A percentile compares a stretch with the other conserved stretches of the same genome.
These are phyloP conservation scores for Cercospora sp. DNA, from an alignment of 2,329 filamentous ascomycete genomes.

Conservation along the genomic window DNA sequence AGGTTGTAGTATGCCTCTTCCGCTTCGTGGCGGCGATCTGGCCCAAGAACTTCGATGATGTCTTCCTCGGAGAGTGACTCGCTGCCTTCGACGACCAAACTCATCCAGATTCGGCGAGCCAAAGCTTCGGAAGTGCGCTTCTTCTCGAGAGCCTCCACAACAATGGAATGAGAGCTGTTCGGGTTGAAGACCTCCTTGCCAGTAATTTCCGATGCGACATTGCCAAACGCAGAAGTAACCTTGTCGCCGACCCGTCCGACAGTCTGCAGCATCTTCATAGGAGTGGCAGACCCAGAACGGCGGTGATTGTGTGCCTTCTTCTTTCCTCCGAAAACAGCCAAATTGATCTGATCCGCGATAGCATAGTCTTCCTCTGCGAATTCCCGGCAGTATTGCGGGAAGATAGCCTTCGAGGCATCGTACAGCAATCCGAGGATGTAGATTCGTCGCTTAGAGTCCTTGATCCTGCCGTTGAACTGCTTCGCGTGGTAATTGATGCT, in stretches of 20 bases:
- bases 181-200: conserved; percentile 95
- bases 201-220: conserved; percentile 90
- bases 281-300: conserved; percentile 66
- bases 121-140: conserved; percentile 82
- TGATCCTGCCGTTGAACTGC: conserved; percentile 79
- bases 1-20: conserved; percentile 80
- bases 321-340: conserved; percentile 60
- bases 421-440: conserved; percentile 80
- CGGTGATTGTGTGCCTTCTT: conserved; percentile 43
- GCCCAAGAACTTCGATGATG: conserved; percentile 81
- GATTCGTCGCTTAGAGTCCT: conserved; percentile 84
- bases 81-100: conserved; percentile 86
- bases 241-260: conserved; percentile 83
- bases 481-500: conserved; percentile 83
- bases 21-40: conserved; percentile 71
- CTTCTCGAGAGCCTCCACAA: conserved; percentile 85
- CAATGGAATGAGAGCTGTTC: conserved; percentile 83
- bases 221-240: conserved; percentile 88
- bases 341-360: conserved; percentile 73
- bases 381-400: conserved; percentile 88
- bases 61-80: conserved; percentile 79
- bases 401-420: conserved; percentile 83
- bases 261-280: conserved; percentile 72
- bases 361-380: conserved; percentile 89
- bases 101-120: conserved; percentile 96